Base-by-base conservation (phyloP, 495 filamentous ascomycete species). In the Physcia stellaris region DNA sequence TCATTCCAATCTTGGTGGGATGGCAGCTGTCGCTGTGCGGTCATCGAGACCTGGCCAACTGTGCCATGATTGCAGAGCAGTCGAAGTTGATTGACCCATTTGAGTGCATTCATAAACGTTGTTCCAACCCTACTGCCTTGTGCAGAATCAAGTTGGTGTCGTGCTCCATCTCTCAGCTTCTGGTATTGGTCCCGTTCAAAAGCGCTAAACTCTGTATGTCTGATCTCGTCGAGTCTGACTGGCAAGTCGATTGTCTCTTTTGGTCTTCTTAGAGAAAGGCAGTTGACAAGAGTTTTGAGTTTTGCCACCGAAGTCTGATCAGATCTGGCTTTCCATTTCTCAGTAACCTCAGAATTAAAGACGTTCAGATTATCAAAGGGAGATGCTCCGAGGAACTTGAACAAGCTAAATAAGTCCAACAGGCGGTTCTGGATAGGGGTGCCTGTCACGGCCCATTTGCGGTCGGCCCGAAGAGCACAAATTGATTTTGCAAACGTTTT, bases 361-460 rank as follows among this genome's bases (percentile, higher is more conserved):
- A 19, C 12, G 21, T 39, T 54, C 2, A 23, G 46, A 17, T 67
- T 55, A 12, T 41, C 33, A 31, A 65, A 68, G 9, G 64, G 65
- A 29, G 53, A 47, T 5, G 43, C 54, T 6, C 40, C 46, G 7
- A 68, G 49, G 37, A 68, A 67, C 29, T 56, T 57, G 5, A 67
- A 46, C 4, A 63, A 45, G 1, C 49, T 44, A 4, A 49, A 49
- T 9, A 67, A 42, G 26, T 67, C 63, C 2, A 34, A 40, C 1
- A 67, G 48, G 1, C 48, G 46, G 28, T 67, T 67, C 34, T 67
- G 63, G 1, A 67, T 60, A 0, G 63, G 63, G 0, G 63, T 67
- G 1, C 57, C 63, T 1, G 57, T 66, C 1, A 66, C 56, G 6
- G 57, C 60, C 64, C 64, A 68, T 3, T 64, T 50, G 9, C 46